Evolutionary conservation across 805 yeast species (phyloP).

Genomic region (Ogataea allantospora): DNA sequence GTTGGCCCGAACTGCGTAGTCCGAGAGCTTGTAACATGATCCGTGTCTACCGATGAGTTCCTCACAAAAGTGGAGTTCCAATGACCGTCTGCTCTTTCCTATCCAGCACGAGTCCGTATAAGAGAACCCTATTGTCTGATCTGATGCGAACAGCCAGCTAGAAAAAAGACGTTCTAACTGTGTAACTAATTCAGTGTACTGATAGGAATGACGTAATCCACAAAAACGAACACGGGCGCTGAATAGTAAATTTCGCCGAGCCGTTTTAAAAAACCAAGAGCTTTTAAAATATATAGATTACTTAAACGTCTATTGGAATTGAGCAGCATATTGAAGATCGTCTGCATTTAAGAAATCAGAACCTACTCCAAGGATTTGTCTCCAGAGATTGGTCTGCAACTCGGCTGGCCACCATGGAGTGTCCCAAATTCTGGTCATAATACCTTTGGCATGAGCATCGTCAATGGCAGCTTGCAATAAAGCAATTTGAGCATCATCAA

Average conservation of each 20-base stretch:
- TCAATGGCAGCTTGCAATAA: constrained; percentile 32
- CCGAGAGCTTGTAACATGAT: constrained; percentile 34
- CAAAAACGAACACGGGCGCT: not conserved
- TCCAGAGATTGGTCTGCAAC: constrained; percentile 47
- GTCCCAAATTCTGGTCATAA: constrained; percentile 69
- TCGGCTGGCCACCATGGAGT: constrained; percentile 63
- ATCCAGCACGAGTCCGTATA: not conserved
- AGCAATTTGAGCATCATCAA: constrained; percentile 35
- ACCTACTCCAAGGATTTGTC: constrained; percentile 44
- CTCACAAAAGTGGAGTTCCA: not conserved
- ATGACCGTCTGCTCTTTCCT: not conserved
- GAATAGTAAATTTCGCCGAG: not conserved
- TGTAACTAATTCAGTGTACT: not conserved
- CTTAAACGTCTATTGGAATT: constrained; percentile 14
- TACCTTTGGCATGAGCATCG: constrained; percentile 47
- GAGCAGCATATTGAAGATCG: constrained; percentile 40
- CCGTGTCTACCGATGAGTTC: constrained; percentile 7
- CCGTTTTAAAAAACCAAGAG: too few relatives aligned
- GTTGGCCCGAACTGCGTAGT: constrained; percentile 18
- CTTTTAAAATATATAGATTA: too few relatives aligned
- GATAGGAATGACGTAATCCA: not conserved
- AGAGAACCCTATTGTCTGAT: not conserved
- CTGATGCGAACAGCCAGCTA: constrained; percentile 1
- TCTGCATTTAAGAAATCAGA: constrained; percentile 65
- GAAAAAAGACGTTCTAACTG: not conserved